These are phyloP conservation scores for Dendrobium officinale DNA, from an alignment of 106 monocot species.

Conservation along the genomic window DNA sequence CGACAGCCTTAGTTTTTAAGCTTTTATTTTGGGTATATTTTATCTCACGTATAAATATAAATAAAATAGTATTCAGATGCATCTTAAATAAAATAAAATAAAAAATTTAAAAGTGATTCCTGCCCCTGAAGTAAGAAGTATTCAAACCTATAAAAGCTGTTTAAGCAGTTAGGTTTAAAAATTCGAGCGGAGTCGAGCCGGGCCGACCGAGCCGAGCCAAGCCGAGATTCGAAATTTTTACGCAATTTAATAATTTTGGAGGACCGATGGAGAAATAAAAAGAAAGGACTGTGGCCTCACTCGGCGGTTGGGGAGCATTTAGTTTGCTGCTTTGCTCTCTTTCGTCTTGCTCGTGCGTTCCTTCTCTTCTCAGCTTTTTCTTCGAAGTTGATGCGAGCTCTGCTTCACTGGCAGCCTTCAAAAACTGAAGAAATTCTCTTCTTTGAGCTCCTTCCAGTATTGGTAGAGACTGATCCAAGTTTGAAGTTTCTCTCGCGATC, in stretches of 20 bases:
- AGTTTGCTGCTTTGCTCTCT: slow-evolving; percentile 3
- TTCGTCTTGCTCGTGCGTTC: not conserved
- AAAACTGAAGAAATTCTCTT: not conserved
- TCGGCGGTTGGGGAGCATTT: slow-evolving; percentile 28
- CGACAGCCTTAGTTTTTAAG: too few species aligned
- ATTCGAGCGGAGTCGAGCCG: not conserved
- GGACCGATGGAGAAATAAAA: slow-evolving; percentile 1
- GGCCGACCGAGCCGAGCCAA: not conserved
- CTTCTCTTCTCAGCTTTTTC: not conserved
- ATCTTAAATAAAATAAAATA: too few species aligned
- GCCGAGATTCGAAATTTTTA: not conserved
- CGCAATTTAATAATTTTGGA: not conserved
- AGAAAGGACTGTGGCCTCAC: slow-evolving; percentile 12
- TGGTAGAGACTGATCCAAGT: not conserved
- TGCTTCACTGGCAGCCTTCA: not conserved
- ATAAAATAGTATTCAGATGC: too few species aligned
- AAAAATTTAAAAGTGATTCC: too few species aligned
- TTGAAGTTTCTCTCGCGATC: not conserved
- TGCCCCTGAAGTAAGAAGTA: too few species aligned
- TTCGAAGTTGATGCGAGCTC: not conserved
- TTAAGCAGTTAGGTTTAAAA: too few species aligned
- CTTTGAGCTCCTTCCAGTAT: not conserved
- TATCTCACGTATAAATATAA: too few species aligned
- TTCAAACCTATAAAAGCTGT: too few species aligned
- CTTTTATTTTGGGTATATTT: too few species aligned